phyloP scores from a whole-genome alignment of 2,329 filamentous ascomycete genomes.

The Pseudogymnoascus sp. region DNA sequence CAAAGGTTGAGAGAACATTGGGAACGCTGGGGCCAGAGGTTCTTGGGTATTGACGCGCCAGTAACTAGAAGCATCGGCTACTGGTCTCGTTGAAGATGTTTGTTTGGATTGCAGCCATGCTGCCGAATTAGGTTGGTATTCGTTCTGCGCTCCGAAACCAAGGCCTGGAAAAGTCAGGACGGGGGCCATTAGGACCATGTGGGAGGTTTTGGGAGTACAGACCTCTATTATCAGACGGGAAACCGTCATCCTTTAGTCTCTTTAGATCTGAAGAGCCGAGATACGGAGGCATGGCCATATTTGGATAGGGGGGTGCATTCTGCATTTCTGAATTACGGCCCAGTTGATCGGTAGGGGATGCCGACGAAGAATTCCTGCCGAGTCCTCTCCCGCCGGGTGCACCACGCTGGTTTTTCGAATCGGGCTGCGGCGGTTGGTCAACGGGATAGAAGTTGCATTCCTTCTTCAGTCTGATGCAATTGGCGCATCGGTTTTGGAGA shows the following conservation, averaged over 20 bases:
- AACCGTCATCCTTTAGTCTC: conserved; percentile 29
- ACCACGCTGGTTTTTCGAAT: conserved; percentile 35
- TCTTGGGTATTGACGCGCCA: conserved; percentile 47
- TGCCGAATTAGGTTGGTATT: conserved; percentile 10
- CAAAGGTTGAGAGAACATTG: conserved; percentile 40
- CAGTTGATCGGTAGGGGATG: conserved; percentile 41
- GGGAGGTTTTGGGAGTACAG: not conserved
- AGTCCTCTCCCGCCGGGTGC: not conserved
- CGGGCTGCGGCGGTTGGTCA: conserved; percentile 58
- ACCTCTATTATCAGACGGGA: conserved; percentile 29
- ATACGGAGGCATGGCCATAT: conserved; percentile 38
- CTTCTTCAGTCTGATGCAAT: conserved; percentile 90
- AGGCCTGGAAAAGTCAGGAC: not conserved
- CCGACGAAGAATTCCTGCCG: conserved; percentile 27
- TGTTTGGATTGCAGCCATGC: conserved; percentile 40
- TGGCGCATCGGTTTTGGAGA: conserved; percentile 69
- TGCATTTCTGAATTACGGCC: conserved; percentile 38
- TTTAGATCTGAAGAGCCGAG: conserved; percentile 39
- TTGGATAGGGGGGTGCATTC: conserved; percentile 35
- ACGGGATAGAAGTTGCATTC: conserved; percentile 91
- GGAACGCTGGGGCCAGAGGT: conserved; percentile 43
- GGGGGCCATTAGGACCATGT: not conserved
- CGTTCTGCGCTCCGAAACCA: conserved; percentile 1
- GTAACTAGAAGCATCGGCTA: conserved; percentile 34
- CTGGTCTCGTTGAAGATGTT: conserved; percentile 34